Conservation (phyloP, 768 basidiomycete genomes). For the Hypholoma sublateritium region DNA sequence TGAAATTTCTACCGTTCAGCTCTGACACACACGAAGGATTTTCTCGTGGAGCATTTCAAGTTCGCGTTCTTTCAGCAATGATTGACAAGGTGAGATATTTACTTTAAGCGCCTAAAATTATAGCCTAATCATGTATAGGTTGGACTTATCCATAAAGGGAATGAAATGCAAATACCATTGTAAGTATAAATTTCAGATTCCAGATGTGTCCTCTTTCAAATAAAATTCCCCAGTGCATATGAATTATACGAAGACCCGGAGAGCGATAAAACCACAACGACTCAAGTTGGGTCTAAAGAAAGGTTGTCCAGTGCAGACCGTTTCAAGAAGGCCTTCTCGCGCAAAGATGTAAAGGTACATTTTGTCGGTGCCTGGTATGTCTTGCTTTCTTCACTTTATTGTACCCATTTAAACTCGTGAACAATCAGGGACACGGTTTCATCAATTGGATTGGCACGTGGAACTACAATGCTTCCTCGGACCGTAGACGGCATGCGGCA, state of each 20-base stretch:
- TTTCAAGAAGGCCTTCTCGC: neutral
- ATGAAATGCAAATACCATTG: conserved; percentile 7
- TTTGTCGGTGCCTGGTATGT: neutral
- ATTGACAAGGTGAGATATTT: conserved; percentile 2
- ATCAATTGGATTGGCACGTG: conserved; percentile 27
- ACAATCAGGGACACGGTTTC: conserved; percentile 33
- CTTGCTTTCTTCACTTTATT: no score
- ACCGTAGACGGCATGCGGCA: conserved; percentile 24
- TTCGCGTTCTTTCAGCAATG: conserved; percentile 9
- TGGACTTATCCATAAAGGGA: conserved; percentile 2
- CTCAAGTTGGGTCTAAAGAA: neutral
- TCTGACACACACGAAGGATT: no score
- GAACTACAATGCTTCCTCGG: conserved; percentile 12
- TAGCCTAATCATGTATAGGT: neutral
- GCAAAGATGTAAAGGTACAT: neutral
- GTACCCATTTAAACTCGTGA: neutral
- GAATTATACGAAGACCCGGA: neutral
- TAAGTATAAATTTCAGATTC: neutral
- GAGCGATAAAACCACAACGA: neutral
- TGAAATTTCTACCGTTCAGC: no score
- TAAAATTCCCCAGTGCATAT: neutral
- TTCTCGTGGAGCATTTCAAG: conserved; percentile 12
- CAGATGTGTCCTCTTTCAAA: neutral
- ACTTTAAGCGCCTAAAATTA: no score
- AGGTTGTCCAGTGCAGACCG: neutral